These are phyloP conservation scores for Trichosporon inkin DNA, from an alignment of 1,284 basidiomycete genomes.

Conservation along the genomic window DNA sequence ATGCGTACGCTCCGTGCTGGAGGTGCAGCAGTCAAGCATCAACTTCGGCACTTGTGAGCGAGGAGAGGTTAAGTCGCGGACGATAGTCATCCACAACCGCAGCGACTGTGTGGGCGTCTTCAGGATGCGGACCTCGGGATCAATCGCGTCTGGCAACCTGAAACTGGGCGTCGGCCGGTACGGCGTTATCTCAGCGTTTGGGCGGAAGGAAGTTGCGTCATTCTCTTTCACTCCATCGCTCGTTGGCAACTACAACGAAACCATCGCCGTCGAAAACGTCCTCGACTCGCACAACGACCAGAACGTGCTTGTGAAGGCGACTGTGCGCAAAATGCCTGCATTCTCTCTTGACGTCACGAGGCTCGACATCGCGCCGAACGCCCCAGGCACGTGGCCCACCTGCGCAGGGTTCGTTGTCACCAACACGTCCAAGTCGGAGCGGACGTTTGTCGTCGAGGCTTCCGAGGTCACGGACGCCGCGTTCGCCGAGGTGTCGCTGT, in stretches of 20 bases:
- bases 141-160: constrained; percentile 54
- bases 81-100: constrained; percentile 54
- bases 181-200: constrained; percentile 54
- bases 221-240: constrained; percentile 52
- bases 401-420: constrained; percentile 47
- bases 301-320: constrained; percentile 53
- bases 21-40: constrained; percentile 55
- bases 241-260: constrained; percentile 53
- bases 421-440: constrained; percentile 51
- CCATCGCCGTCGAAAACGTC: constrained; percentile 53
- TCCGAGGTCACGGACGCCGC: constrained; percentile 18
- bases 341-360: constrained; percentile 50
- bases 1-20: constrained; percentile 52
- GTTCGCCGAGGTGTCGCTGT: constrained; percentile 27
- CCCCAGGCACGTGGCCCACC: constrained; percentile 29
- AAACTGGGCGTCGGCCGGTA: constrained; percentile 53
- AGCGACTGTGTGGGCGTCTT: constrained; percentile 53
- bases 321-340: constrained; percentile 52
- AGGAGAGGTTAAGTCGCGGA: constrained; percentile 53
- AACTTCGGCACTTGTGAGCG: constrained; percentile 56
- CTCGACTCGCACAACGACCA: constrained; percentile 53
- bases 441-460: constrained; percentile 50
- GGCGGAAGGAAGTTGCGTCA: constrained; percentile 53
- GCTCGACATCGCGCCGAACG: constrained; percentile 18
- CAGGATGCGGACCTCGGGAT: constrained; percentile 54